phyloP scores from a whole-genome alignment of 495 filamentous ascomycete species.

The Aspergillus sclerotioniger region DNA sequence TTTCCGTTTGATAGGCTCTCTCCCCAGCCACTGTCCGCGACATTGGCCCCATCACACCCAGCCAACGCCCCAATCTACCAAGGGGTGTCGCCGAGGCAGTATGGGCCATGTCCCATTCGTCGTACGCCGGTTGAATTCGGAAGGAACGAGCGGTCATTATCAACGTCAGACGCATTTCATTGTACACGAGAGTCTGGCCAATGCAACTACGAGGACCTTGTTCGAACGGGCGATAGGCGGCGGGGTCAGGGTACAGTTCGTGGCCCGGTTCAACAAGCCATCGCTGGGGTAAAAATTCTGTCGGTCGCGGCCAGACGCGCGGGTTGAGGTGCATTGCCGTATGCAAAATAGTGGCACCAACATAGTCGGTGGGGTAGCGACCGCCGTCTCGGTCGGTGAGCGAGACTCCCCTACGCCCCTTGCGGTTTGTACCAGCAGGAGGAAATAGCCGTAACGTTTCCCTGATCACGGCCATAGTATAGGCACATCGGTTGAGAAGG shows the following conservation, averaged over 20 bases:
- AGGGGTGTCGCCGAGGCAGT: background rate
- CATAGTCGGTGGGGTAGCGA: conserved; percentile 31
- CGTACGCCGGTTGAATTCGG: conserved; percentile 19
- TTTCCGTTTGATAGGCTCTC: background rate
- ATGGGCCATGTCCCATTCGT: conserved; percentile 5
- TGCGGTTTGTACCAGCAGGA: conserved; percentile 37
- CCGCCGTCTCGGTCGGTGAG: conserved; percentile 28
- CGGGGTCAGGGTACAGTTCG: conserved; percentile 26
- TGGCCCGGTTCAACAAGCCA: conserved; percentile 21
- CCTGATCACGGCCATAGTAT: conserved; percentile 48
- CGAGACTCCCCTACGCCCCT: conserved; percentile 28
- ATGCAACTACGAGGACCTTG: conserved; percentile 47
- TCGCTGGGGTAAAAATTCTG: conserved; percentile 38
- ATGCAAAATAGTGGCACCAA: conserved; percentile 21
- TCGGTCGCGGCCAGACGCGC: conserved; percentile 26
- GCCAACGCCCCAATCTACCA: background rate
- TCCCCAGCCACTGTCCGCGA: background rate
- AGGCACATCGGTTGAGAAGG: conserved; percentile 41
- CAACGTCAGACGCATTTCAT: conserved; percentile 38
- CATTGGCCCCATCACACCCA: background rate
- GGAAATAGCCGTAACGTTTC: conserved; percentile 47
- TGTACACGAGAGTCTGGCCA: conserved; percentile 41
- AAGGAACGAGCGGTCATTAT: conserved; percentile 33
- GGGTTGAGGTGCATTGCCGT: conserved; percentile 25
- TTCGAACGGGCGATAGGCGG: conserved; percentile 43